Evolutionary conservation across 495 filamentous ascomycete species (phyloP), one percentile per base, ranked within the genome.

Genomic region (Xylaria palmicola): DNA sequence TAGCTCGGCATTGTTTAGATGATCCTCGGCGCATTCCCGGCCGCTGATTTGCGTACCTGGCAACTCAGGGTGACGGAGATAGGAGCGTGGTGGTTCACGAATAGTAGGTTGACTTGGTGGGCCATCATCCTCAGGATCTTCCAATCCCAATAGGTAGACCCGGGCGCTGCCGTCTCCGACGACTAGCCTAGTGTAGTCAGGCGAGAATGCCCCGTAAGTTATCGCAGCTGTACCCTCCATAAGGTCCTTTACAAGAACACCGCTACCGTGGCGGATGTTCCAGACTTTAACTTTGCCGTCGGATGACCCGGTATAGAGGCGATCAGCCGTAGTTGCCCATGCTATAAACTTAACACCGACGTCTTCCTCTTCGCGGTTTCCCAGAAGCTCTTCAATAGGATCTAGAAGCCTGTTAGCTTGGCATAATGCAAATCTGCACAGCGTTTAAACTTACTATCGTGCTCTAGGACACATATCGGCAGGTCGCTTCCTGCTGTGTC

Each of bases 281-380:
- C 94, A 98, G 19, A 86, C 81, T 56, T 92, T 96, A 6, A 98
- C 79, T 0, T 88, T 77, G 1, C 94, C 93, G 68, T 98, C 94
- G 0, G 92, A 94, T 3, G 88, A 88, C 2, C 93, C 94, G n/a
- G 90, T 96, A 66, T 93, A 96, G 45, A 97, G 84, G 0, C 89
- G 79, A 50, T 89, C 85, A 5, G 80, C 74, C 0, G 81, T 81
- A 3, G 80, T 78, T 1, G 89, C 92, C 93, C 93, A 98, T 1
- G 89, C 75, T 1, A 85, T 85, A 62, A 94, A 88, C 36, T 88
- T 88, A 4, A 97, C 87, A 0, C 94, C 94, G 0, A 88, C 87
- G 68, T 98, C 94, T 20, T 84, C 83, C 4, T 79, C 64, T 63
- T 95, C 91, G 19, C 86, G 76, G 20, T 81, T 67, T 0, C 83